These are phyloP conservation scores for Euphorbia peplus DNA, from an alignment of 345 rosid species.

Conservation along the genomic window DNA sequence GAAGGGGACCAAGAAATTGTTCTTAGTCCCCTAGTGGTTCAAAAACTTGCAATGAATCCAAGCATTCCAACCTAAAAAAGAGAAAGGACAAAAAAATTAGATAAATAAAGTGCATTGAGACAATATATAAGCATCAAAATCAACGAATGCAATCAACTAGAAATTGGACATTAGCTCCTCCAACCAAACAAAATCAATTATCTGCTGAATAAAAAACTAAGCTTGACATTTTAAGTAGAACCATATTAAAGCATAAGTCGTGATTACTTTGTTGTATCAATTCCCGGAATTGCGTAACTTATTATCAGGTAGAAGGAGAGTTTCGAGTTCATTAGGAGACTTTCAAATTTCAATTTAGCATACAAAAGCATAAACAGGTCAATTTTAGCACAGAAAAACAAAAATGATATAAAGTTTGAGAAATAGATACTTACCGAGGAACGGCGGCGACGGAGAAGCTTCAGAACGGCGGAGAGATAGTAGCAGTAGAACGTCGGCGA, in stretches of 20 bases:
- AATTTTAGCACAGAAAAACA: too few relatives aligned
- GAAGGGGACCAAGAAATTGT: constrained; percentile 63
- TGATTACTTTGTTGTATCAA: too few relatives aligned
- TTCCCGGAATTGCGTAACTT: too few relatives aligned
- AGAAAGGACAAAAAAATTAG: not conserved
- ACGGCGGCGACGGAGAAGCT: too few relatives aligned
- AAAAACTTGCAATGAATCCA: constrained; percentile 1
- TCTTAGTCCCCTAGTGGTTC: constrained; percentile 50
- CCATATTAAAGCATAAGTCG: not conserved
- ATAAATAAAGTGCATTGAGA: not conserved
- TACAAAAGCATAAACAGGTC: too few relatives aligned
- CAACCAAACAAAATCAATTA: not conserved
- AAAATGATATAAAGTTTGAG: too few relatives aligned
- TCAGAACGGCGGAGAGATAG: too few relatives aligned
- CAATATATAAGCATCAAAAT: not conserved
- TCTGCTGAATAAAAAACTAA: not conserved
- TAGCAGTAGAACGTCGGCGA: too few relatives aligned
- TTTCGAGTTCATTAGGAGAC: too few relatives aligned
- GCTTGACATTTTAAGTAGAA: not conserved
- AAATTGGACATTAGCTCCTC: not conserved
- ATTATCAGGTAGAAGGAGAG: too few relatives aligned
- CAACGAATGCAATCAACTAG: not conserved
- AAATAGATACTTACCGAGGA: too few relatives aligned
- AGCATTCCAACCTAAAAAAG: constrained; percentile 28
- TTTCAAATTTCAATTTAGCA: too few relatives aligned